Evolutionary conservation across 164 flowering plant genomes (phyloP), one percentile per base, ranked within the genome.

Genomic region (Santalum album): DNA sequence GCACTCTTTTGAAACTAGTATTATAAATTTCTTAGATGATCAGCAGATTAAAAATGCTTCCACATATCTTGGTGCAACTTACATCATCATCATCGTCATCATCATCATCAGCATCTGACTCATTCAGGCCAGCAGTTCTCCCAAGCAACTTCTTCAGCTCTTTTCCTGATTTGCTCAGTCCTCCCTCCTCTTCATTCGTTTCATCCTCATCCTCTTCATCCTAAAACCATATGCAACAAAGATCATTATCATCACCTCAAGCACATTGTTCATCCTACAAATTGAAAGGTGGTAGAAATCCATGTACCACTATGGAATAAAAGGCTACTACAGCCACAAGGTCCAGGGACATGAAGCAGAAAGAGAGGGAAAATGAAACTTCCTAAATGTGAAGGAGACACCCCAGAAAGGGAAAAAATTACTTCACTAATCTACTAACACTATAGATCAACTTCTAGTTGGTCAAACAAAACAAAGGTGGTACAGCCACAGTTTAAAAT

Each of bases 181-280:
- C 94, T 21, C 91, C 95, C 55, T 70, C 94, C 72, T 76, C 96
- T 54, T 86, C 88, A 56, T 66, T 64, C 26, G 67, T 67, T 46
- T 86, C 85, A 16, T 86, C 92, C 48, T 84, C 99, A 23, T 89
- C 96, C 25, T 90, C 97, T 12, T 92, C 98, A 72, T 92, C 98
- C 92, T 91, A 65, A 40, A 72, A 57, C 26, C 55, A 55, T 26
- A 47, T 39, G 51, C 32, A 38, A 58, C 25, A 19, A 22, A 24
- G 21, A 54, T 25, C 29, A 46, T 14, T 11, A 43, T 17, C 46
- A 43, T 43, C 21, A 18, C 3, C 16, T 7, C 11, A 49, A 18
- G 29, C 25, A 16, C 42, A 44, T 15, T 52, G 46, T 15, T 16
- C 2, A 6, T 32, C 36, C 7, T n/a, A 0, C 36, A 32, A 32